Conservation (phyloP, 2,329 filamentous ascomycete species). For the Epichloe bromicola region DNA sequence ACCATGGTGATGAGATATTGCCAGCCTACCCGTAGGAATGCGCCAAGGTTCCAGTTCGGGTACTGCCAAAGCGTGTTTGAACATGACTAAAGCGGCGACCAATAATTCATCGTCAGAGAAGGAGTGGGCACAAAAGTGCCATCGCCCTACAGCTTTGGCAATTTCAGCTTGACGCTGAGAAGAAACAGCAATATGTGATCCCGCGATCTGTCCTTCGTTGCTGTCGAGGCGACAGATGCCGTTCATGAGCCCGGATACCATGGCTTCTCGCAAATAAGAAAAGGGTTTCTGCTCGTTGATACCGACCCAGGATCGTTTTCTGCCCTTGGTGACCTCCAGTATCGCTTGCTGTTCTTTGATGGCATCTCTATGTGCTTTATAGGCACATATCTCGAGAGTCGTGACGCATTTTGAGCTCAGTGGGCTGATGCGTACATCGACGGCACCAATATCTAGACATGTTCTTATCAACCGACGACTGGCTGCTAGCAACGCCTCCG, state of each 20-base stretch:
- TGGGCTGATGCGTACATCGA: conserved; percentile 74
- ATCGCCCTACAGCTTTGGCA: conserved; percentile 57
- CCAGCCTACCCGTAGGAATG: conserved; percentile 57
- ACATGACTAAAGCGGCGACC: conserved; percentile 73
- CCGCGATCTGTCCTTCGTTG: conserved; percentile 47
- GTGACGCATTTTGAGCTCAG: conserved; percentile 61
- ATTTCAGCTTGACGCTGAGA: conserved; percentile 53
- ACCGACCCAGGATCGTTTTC: conserved; percentile 87
- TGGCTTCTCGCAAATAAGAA: conserved; percentile 78
- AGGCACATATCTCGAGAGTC: conserved; percentile 69
- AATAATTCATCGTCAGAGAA: conserved; percentile 85
- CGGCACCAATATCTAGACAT: conserved; percentile 75
- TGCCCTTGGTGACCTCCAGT: conserved; percentile 56
- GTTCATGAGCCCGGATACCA: conserved; percentile 85
- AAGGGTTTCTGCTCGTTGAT: conserved; percentile 76
- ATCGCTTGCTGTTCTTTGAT: conserved; percentile 59
- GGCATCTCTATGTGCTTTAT: conserved; percentile 67
- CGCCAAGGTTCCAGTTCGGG: conserved; percentile 71
- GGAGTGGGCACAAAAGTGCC: conserved; percentile 76
- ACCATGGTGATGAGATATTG: background rate
- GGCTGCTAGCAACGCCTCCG: conserved; percentile 15
- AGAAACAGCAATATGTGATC: conserved; percentile 55
- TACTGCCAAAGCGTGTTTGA: conserved; percentile 74
- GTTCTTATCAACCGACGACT: conserved; percentile 41
- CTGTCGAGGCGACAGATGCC: conserved; percentile 67